phyloP scores from a whole-genome alignment of 257 asterid species.

The Rehmannia glutinosa region DNA sequence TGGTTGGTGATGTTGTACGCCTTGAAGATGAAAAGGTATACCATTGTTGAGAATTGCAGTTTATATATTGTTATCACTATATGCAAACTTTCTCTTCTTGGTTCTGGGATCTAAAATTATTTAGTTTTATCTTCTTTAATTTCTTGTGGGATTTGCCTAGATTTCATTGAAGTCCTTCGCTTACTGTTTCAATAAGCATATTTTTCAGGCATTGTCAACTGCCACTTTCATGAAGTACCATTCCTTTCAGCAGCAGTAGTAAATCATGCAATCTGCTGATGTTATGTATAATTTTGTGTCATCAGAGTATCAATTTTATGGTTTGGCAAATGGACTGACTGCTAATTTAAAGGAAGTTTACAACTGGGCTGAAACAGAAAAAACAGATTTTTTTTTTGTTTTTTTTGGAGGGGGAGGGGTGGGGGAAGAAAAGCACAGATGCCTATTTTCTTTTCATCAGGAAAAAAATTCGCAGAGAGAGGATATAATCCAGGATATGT shows the following conservation, averaged over 20 bases:
- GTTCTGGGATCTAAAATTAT: conserved; percentile 5
- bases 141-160: neutral
- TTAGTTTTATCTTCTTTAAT: conserved; percentile 1
- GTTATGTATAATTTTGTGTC: conserved; percentile 9
- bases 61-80: neutral
- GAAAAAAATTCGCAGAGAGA: too few relatives aligned
- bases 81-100: neutral
- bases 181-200: neutral
- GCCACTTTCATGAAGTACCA: neutral
- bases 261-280: neutral
- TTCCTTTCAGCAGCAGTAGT: neutral
- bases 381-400: neutral
- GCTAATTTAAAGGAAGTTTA: neutral
- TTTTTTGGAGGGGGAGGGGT: too few relatives aligned
- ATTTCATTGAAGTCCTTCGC: neutral
- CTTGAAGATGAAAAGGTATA: conserved; percentile 74
- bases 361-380: neutral
- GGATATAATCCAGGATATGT: too few relatives aligned
- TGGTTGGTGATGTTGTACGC: conserved; percentile 66
- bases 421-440: neutral
- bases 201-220: neutral
- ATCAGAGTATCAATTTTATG: conserved; percentile 5
- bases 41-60: neutral
- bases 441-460: too few relatives aligned
- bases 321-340: neutral